A percentile compares a stretch with the other conserved stretches of the same genome.
These are phyloP conservation scores for Penicillium mononematosum DNA, from an alignment of 495 filamentous ascomycete species.

Conservation along the genomic window DNA sequence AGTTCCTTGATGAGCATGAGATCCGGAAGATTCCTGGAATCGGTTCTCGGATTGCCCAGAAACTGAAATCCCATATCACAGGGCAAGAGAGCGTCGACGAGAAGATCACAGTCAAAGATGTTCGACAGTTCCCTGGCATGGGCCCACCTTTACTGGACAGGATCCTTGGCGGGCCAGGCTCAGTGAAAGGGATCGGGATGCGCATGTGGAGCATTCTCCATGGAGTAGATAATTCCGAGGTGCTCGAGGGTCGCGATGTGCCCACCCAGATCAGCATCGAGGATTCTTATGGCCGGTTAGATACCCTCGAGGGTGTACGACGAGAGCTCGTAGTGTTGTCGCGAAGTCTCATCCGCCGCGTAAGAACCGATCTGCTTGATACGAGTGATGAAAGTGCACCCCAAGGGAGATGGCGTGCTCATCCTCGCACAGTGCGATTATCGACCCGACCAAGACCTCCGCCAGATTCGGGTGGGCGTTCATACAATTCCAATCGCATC, in stretches of 20 bases:
- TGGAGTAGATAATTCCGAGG: slow-evolving; percentile 58
- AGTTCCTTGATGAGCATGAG: slow-evolving; percentile 73
- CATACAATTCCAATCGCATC: slow-evolving; percentile 56
- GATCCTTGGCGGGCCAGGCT: slow-evolving; percentile 66
- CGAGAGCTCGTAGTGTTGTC: slow-evolving; percentile 63
- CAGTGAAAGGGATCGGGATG: slow-evolving; percentile 63
- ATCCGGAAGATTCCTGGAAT: slow-evolving; percentile 86
- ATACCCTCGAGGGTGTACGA: slow-evolving; percentile 58
- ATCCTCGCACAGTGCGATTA: slow-evolving; percentile 70
- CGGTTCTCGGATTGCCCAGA: slow-evolving; percentile 71
- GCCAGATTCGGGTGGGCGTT: slow-evolving; percentile 49
- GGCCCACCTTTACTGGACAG: slow-evolving; percentile 58
- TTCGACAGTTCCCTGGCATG: slow-evolving; percentile 61
- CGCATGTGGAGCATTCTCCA: slow-evolving; percentile 82
- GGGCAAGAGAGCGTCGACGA: slow-evolving; percentile 47
- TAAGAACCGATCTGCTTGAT: slow-evolving; percentile 73
- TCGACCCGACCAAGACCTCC: slow-evolving; percentile 68
- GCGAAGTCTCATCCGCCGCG: slow-evolving; percentile 69
- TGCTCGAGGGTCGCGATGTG: slow-evolving; percentile 66
- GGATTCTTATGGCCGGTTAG: slow-evolving; percentile 75
- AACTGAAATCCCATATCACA: slow-evolving; percentile 62
- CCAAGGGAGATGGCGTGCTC: slow-evolving; percentile 59
- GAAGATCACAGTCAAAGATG: slow-evolving; percentile 61
- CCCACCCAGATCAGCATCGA: slow-evolving; percentile 94
- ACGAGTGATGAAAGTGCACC: slow-evolving; percentile 37